Evolutionary conservation across 2,329 filamentous ascomycete species (phyloP), one percentile per base, ranked within the genome.

Genomic region (Volutella citrinella): DNA sequence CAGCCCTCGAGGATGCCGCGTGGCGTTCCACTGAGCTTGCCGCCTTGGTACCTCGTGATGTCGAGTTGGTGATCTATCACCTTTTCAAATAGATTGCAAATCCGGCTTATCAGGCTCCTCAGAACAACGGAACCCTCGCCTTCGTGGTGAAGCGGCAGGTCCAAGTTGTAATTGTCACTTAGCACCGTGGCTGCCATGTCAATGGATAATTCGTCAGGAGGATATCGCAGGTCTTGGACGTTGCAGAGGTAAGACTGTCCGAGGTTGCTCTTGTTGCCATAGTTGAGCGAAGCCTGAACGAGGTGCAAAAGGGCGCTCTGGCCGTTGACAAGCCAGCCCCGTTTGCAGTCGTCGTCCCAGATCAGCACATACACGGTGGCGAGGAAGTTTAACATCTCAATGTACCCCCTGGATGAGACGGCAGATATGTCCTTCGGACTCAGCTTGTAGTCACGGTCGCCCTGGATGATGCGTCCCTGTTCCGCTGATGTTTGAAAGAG

Each of bases 311-410:
- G 24, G 4, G 48, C 48, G 27, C 49, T 55, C 1, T 39, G 40
- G 2, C 55, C 55, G n/a, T 56, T 54, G n/a, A 53, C 33, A 2
- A 58, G 43, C 55, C 55, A 58, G 4, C 48, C 55, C 20, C 51
- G 38, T 25, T 52, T 55, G n/a, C 42, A 43, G n/a, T 19, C 27
- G 19, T 53, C 49, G 17, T 56, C 51, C 51, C 51, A 56, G 2
- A 56, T 15, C 5, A 55, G 21, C 4, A 55, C 40, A 26, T 29
- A 50, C 9, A 46, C 46, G 1, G 19, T 36, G 3, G 43, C 13
- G 3, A 55, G 28, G 44, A 43, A 48, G 24, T 42, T 19, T 6
- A 53, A 34, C 28, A 31, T 39, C 4, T 19, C 23, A 6, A 42
- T 34, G 18, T 39, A 38, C 3, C 34, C 35, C 10, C 30, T 26